phyloP scores from a whole-genome alignment of 345 rosid species.

The Brassica juncea region DNA sequence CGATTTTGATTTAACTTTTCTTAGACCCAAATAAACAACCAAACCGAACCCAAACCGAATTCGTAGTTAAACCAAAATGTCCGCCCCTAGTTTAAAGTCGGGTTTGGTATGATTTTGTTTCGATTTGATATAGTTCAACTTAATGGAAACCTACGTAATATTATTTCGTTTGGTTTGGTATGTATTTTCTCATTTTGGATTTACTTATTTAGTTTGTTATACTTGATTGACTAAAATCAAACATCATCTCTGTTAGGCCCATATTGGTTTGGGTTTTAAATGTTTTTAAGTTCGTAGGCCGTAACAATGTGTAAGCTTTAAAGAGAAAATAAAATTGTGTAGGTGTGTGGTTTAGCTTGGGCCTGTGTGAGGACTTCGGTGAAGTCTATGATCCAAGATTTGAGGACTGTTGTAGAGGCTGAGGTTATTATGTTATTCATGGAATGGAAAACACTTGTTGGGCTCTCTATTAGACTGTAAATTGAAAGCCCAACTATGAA shows the following conservation, averaged over 20 bases:
- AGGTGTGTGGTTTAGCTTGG: constrained; percentile 7
- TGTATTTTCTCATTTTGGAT: neutral
- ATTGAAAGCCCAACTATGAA: neutral
- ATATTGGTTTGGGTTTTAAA: constrained; percentile 11
- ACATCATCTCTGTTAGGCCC: constrained; percentile 11
- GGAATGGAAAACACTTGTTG: constrained; percentile 13
- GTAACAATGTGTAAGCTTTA: neutral
- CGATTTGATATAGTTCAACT: neutral
- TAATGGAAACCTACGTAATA: neutral
- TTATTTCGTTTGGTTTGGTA: neutral
- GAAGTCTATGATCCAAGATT: neutral
- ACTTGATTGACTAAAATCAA: neutral
- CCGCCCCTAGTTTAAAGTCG: neutral
- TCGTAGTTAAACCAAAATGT: no score
- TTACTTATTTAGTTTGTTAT: neutral
- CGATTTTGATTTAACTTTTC: no score
- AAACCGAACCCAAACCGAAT: no score
- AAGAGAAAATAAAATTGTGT: neutral
- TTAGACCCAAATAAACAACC: no score
- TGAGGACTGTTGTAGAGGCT: neutral
- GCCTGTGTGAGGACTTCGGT: constrained; percentile 6
- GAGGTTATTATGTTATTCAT: neutral
- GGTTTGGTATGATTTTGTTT: constrained; percentile 3
- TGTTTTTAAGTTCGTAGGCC: constrained; percentile 6
- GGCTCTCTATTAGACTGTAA: constrained; percentile 14